These are phyloP conservation scores for Flaveria linearis DNA, from an alignment of 129 eudicot genomes.

Conservation along the genomic window DNA sequence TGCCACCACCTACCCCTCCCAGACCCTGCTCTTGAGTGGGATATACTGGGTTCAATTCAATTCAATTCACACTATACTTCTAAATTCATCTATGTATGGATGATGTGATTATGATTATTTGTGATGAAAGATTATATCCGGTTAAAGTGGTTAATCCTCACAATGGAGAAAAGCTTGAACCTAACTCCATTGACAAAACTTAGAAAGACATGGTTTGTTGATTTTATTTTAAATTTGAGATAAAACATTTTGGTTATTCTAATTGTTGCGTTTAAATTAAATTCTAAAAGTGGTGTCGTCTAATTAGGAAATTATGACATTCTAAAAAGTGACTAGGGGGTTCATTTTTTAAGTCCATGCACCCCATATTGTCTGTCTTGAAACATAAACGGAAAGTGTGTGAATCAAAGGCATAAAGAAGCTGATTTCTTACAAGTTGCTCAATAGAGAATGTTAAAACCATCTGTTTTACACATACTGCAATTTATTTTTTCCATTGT, in stretches of 20 bases:
- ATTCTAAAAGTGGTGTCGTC: not conserved
- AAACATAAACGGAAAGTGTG: not conserved
- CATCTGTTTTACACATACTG: not conserved
- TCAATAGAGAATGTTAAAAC: not conserved
- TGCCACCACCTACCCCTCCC: no score
- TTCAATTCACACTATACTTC: no score
- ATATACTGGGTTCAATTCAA: no score
- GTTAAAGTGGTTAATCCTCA: not conserved
- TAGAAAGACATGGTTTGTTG: not conserved
- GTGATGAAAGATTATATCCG: not conserved
- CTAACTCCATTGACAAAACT: not conserved
- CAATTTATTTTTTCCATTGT: not conserved
- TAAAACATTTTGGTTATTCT: not conserved
- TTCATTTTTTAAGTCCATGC: not conserved
- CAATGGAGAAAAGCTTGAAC: not conserved
- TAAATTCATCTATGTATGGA: not conserved
- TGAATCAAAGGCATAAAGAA: not conserved
- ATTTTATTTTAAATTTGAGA: not conserved
- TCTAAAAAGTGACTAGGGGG: not conserved
- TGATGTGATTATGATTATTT: not conserved
- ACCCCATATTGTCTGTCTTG: not conserved
- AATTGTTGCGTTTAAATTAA: not conserved
- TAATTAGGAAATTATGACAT: not conserved
- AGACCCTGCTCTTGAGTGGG: no score
- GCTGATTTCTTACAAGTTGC: not conserved